Conservation (phyloP, 345 rosid species). For the Barbarea vulgaris region DNA sequence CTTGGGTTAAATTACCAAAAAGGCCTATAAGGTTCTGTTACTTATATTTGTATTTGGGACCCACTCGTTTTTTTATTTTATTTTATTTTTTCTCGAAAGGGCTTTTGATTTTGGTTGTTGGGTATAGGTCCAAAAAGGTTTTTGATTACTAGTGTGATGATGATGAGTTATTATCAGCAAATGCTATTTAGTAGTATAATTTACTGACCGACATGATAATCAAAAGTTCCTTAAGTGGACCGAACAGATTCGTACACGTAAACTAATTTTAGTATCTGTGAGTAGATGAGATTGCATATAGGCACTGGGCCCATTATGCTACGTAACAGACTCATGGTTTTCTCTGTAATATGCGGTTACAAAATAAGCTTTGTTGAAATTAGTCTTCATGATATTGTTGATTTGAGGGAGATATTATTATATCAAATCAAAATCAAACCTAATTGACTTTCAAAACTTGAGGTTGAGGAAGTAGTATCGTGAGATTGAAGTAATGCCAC, state of each 20-base stretch:
- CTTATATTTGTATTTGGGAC: background rate
- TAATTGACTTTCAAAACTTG: background rate
- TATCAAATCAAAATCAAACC: background rate
- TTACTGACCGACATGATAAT: conserved; percentile 28
- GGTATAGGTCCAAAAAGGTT: background rate
- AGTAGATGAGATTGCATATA: background rate
- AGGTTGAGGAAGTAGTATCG: conserved; percentile 5
- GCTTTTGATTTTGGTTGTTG: background rate
- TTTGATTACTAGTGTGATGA: conserved; percentile 17
- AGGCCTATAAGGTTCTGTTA: background rate
- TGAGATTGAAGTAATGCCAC: conserved; percentile 33
- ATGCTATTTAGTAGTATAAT: background rate
- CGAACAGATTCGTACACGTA: conserved; percentile 29
- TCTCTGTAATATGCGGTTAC: background rate
- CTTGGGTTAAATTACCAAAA: background rate
- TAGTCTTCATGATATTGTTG: conserved; percentile 6
- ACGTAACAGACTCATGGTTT: conserved; percentile 1
- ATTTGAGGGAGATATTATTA: background rate
- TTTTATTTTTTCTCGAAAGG: conserved; percentile 10
- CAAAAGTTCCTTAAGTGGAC: conserved; percentile 1
- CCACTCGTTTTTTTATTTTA: background rate
- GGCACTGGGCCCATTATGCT: conserved; percentile 12
- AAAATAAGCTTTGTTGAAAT: background rate
- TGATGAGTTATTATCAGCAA: conserved; percentile 20
- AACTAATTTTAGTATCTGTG: background rate